Evolutionary conservation across 257 asterid genomes (phyloP).

Genomic region (Perilla frutescens): DNA sequence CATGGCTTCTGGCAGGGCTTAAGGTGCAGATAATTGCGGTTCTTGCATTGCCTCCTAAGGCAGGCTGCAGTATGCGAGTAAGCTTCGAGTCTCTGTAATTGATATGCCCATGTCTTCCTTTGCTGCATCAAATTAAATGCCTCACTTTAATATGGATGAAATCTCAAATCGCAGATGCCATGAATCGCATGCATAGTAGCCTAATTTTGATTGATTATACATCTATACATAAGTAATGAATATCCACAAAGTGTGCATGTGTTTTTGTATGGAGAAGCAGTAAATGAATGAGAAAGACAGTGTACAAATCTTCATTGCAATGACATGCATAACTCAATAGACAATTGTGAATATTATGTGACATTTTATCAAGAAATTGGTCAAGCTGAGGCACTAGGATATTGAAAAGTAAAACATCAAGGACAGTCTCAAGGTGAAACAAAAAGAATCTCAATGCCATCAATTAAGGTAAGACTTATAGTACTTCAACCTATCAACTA

Average conservation of each 20-base stretch:
- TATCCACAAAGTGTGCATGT: background rate
- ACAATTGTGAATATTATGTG: slow-evolving; percentile 10
- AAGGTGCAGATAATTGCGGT: slow-evolving; percentile 96
- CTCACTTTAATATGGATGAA: slow-evolving; percentile 19
- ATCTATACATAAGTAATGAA: background rate
- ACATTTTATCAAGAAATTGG: slow-evolving; percentile 1
- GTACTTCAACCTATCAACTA: slow-evolving; percentile 1
- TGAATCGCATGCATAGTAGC: slow-evolving; percentile 6
- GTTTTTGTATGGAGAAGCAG: background rate
- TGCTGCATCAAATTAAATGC: slow-evolving; percentile 63
- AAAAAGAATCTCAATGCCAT: slow-evolving; percentile 17
- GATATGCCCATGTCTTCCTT: slow-evolving; percentile 93
- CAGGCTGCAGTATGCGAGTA: slow-evolving; percentile 96
- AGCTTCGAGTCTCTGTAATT: slow-evolving; percentile 98
- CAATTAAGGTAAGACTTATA: background rate
- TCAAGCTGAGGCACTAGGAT: background rate
- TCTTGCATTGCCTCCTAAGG: slow-evolving; percentile 99
- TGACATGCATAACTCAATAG: background rate
- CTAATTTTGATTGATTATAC: background rate
- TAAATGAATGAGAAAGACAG: background rate
- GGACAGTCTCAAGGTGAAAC: background rate
- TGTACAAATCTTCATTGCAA: background rate
- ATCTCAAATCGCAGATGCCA: background rate
- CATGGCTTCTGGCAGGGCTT: slow-evolving; percentile 97
- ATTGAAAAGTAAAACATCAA: slow-evolving; percentile 3